phyloP scores from a whole-genome alignment of 2,329 filamentous ascomycete genomes.

The Hypoxylon sp. region DNA sequence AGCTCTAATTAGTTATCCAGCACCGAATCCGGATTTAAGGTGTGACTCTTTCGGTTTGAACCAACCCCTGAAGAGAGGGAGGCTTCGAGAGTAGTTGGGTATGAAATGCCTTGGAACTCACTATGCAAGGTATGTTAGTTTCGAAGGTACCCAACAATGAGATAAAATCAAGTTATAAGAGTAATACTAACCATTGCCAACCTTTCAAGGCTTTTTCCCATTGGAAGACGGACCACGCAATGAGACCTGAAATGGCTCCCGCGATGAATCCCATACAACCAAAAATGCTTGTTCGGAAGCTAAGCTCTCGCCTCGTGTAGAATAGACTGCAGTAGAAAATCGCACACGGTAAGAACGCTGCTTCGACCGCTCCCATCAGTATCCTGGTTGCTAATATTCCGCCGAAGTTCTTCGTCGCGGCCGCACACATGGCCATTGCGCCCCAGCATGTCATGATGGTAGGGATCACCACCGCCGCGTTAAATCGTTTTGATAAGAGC shows the following conservation, averaged over 20 bases:
- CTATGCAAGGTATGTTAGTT: constrained; percentile 5
- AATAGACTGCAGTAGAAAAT: constrained; percentile 51
- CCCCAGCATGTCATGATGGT: constrained; percentile 51
- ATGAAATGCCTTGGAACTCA: constrained; percentile 8
- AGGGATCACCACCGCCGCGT: constrained; percentile 51
- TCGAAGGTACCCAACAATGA: neutral
- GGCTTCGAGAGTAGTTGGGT: neutral
- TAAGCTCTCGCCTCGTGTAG: constrained; percentile 47
- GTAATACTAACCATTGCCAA: constrained; percentile 26
- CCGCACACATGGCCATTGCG: constrained; percentile 46
- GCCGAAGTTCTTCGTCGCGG: constrained; percentile 45
- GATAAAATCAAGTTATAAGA: neutral
- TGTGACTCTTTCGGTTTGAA: neutral
- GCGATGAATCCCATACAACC: constrained; percentile 46
- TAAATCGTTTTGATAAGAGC: constrained; percentile 49
- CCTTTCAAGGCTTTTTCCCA: constrained; percentile 35
- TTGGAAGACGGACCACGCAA: constrained; percentile 49
- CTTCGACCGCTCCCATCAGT: constrained; percentile 49
- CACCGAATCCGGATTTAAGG: neutral
- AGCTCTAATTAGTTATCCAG: neutral
- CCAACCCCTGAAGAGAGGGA: neutral
- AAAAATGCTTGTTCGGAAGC: constrained; percentile 39
- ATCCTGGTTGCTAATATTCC: constrained; percentile 47
- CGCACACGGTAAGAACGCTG: constrained; percentile 49
- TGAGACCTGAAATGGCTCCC: constrained; percentile 46